Conservation (phyloP, 108 stramenopile species). For the Cylindrotheca closterium region DNA sequence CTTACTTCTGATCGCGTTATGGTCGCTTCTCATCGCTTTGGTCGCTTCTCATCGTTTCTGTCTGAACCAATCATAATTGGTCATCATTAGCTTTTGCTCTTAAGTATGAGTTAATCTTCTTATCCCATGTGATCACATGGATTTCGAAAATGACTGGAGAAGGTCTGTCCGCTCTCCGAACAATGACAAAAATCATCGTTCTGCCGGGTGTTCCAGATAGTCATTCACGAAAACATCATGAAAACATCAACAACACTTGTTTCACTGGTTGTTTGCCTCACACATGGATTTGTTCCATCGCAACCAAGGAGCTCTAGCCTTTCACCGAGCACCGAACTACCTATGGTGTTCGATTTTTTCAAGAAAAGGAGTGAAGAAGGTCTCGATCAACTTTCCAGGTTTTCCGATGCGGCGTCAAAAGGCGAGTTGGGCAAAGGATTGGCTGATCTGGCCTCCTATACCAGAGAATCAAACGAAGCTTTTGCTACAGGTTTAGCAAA, state of each 20-base stretch:
- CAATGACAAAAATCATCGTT: too few species aligned
- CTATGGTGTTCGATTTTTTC: slow-evolving; percentile 85
- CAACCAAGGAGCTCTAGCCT: neutral
- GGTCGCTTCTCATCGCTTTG: too few species aligned
- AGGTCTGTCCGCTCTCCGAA: too few species aligned
- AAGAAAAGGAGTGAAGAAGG: slow-evolving; percentile 65
- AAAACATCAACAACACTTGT: neutral
- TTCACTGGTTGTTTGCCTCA: neutral
- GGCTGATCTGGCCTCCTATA: slow-evolving; percentile 53
- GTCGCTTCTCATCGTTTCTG: too few species aligned
- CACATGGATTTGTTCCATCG: neutral
- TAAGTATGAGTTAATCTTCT: too few species aligned
- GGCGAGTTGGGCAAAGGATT: slow-evolving; percentile 52
- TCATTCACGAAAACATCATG: neutral
- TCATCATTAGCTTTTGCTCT: too few species aligned
- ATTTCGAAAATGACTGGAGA: too few species aligned
- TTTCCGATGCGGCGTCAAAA: slow-evolving; percentile 37
- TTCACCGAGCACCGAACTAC: slow-evolving; percentile 26
- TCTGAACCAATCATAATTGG: too few species aligned
- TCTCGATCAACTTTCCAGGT: slow-evolving; percentile 54
- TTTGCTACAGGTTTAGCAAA: slow-evolving; percentile 77
- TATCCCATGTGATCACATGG: too few species aligned
- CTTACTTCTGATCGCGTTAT: too few species aligned
- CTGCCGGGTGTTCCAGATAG: too few species aligned
- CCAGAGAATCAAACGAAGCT: slow-evolving; percentile 49